Conservation (phyloP, 305 asterid species). For the Fraxinus xanthoxyloides region DNA sequence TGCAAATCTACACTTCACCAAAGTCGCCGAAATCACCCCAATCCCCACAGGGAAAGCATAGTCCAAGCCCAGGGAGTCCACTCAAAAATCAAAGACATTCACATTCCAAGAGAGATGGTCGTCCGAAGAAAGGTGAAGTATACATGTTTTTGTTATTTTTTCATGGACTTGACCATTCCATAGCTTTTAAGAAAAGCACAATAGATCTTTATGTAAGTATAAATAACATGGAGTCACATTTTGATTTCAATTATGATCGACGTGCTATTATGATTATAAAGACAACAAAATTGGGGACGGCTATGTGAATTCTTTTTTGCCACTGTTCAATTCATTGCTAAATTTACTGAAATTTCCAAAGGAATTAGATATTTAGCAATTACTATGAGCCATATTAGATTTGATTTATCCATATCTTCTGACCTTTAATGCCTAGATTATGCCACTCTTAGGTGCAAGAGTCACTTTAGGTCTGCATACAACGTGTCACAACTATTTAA, state of each 20-base stretch:
- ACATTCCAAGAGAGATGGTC: constrained; percentile 50
- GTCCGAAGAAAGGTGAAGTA: constrained; percentile 70
- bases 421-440: background rate
- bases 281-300: background rate
- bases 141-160: background rate
- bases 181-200: background rate
- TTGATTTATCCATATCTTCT: background rate
- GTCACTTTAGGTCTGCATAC: background rate
- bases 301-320: background rate
- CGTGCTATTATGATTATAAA: background rate
- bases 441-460: background rate
- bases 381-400: background rate
- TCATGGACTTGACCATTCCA: background rate
- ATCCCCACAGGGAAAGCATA: constrained; percentile 35
- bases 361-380: background rate
- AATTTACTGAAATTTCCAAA: background rate
- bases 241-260: background rate
- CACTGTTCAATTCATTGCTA: background rate
- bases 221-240: background rate
- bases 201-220: background rate
- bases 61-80: constrained; percentile 46
- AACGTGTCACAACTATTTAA: background rate
- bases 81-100: constrained; percentile 54
- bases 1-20: constrained; percentile 42
- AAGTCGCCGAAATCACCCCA: constrained; percentile 53